These are phyloP conservation scores for Ramularia endophylla DNA, from an alignment of 2,329 filamentous ascomycete genomes.

Conservation along the genomic window DNA sequence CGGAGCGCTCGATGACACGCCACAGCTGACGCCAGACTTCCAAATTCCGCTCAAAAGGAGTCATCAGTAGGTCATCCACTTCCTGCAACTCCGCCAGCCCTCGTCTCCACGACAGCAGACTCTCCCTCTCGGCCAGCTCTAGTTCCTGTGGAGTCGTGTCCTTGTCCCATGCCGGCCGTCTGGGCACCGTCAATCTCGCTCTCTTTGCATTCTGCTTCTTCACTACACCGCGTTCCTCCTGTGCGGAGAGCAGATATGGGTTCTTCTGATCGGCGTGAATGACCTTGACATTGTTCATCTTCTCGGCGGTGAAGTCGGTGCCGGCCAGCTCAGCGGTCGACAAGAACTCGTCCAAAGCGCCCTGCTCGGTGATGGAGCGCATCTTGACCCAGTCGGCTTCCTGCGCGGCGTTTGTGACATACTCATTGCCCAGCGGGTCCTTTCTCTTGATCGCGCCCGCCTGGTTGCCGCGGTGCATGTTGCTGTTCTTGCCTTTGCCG, in stretches of 20 bases:
- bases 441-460: constrained; percentile 52
- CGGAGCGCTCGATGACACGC: constrained; percentile 95
- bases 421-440: constrained; percentile 46
- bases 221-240: constrained; percentile 71
- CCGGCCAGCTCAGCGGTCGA: constrained; percentile 94
- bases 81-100: constrained; percentile 90
- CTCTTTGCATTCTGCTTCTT: constrained; percentile 80
- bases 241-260: constrained; percentile 79
- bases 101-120: constrained; percentile 80
- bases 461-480: constrained; percentile 71
- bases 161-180: constrained; percentile 83
- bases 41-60: constrained; percentile 92
- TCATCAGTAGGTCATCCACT: constrained; percentile 91
- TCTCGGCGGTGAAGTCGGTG: constrained; percentile 97
- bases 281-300: constrained; percentile 98
- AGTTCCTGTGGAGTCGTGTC: constrained; percentile 77
- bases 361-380: constrained; percentile 97
- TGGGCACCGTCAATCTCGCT: constrained; percentile 75
- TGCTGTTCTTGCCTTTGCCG: constrained; percentile 80
- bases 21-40: constrained; percentile 98
- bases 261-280: constrained; percentile 96
- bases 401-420: constrained; percentile 83
- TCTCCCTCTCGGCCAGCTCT: constrained; percentile 70
- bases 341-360: constrained; percentile 91
- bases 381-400: constrained; percentile 99